Evolutionary conservation across 768 basidiomycete species (phyloP).

Genomic region (Hypholoma sublateritium): DNA sequence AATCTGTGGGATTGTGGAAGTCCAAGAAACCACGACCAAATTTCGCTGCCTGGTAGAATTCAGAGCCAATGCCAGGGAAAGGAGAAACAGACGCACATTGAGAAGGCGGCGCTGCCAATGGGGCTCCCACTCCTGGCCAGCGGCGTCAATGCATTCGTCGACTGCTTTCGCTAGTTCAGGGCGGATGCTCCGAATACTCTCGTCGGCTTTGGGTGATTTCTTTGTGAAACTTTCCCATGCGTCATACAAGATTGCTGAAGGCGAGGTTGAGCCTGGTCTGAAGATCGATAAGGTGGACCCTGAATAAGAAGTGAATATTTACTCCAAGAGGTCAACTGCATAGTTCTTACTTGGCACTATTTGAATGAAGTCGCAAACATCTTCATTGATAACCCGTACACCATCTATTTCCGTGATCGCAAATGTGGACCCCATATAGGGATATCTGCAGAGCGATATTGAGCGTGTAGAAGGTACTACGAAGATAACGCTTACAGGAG

Average conservation of each 20-base stretch:
- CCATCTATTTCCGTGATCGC: constrained; percentile 89
- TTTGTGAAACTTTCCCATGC: constrained; percentile 87
- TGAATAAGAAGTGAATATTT: constrained; percentile 26
- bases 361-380: constrained; percentile 85
- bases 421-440: constrained; percentile 73
- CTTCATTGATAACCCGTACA: constrained; percentile 76
- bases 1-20: constrained; percentile 88
- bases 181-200: constrained; percentile 84
- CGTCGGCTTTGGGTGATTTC: constrained; percentile 89
- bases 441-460: constrained; percentile 52
- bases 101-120: constrained; percentile 87
- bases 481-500: constrained; percentile 58
- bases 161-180: constrained; percentile 86
- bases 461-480: not conserved
- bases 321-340: not conserved
- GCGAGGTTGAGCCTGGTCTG: constrained; percentile 88
- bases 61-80: not conserved
- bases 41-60: constrained; percentile 75
- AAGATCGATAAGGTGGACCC: constrained; percentile 83
- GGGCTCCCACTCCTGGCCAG: constrained; percentile 89
- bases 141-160: constrained; percentile 91
- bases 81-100: constrained; percentile 50
- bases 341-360: constrained; percentile 77
- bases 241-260: constrained; percentile 89
- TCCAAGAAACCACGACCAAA: constrained; percentile 95